Base-by-base conservation (phyloP, 345 rosid genomes). In the Zanthoxylum bungeanum region DNA sequence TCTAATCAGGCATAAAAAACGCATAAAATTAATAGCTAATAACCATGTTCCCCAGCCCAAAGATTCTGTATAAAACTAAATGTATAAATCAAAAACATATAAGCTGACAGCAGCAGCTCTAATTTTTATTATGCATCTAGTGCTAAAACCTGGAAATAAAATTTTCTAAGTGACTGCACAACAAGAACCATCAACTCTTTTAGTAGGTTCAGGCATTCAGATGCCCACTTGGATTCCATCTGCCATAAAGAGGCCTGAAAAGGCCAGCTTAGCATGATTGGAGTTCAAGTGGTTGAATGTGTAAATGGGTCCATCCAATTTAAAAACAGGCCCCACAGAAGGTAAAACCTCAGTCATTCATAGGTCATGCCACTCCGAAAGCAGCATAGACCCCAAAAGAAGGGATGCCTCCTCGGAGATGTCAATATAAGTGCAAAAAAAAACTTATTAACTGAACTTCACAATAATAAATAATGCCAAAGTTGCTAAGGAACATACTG, bases 401-500 rank as follows among this genome's bases (percentile, higher is more conserved):
- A 37, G 49, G 14, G 28, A 30, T 12, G 8, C 66, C n/a, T 37
- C 39, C 49, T 11, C 12, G 19, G 19, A 39, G 31, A 24, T 5
- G n/a, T 37, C 66, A 37, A 42, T 11, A 1, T 49, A 49, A 31
- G 27, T 66, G 11, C 19, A 6, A 50, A 7, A 69, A 25, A 34
- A 6, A 5, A 34, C 60, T 11, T 5, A 27, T 25, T 25, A 55
- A 39, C 37, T 27, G 9, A 39, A 55, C 52, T 19, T 27, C 39
- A 53, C 22, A 1, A 28, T 4, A 31, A 55, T 3, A 69, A 9
- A 57, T 44, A 44, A 17, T 22, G 53, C 7, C 21, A 40, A 44
- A 27, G 24, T 59, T 30, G 57, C 57, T 28, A 9, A 9, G 9
- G 25, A 71, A 74, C 89, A 66, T 85, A 89, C 91, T 79, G 19